phyloP scores from a whole-genome alignment of 2,329 filamentous ascomycete genomes.

The Pseudogymnoascus sp. region DNA sequence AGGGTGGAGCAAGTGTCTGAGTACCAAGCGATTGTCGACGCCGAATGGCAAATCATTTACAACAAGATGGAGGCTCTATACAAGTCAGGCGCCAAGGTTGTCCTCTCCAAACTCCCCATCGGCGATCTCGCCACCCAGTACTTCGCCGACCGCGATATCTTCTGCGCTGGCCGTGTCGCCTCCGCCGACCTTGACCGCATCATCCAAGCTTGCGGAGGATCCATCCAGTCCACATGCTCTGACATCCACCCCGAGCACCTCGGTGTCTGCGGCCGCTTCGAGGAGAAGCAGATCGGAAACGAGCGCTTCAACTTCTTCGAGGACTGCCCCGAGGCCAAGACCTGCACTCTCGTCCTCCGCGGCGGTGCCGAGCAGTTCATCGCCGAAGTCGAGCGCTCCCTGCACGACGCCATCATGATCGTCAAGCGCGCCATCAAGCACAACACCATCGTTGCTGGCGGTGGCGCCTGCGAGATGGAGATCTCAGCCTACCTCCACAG shows the following conservation, averaged over 20 bases:
- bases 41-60: slow-evolving; percentile 99
- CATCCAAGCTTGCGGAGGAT: slow-evolving; percentile 87
- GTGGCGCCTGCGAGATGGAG: slow-evolving; percentile 95
- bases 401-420: slow-evolving; percentile 99
- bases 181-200: slow-evolving; percentile 93
- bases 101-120: slow-evolving; percentile 93
- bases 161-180: slow-evolving; percentile 91
- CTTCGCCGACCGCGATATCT: slow-evolving; percentile 96
- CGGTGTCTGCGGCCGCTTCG: slow-evolving; percentile 81
- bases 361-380: slow-evolving; percentile 99
- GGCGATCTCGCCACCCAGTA: slow-evolving; percentile 96
- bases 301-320: slow-evolving; percentile 99
- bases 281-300: slow-evolving; percentile 93
- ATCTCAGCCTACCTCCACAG: slow-evolving; percentile 86
- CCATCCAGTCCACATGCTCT: slow-evolving; percentile 90
- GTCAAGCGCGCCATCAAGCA: slow-evolving; percentile 97
- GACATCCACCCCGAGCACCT: slow-evolving; percentile 86
- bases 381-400: slow-evolving; percentile 91
- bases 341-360: slow-evolving; percentile 89
- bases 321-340: slow-evolving; percentile 90
- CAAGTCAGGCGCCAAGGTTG: slow-evolving; percentile 93
- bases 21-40: slow-evolving; percentile 98
- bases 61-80: slow-evolving; percentile 95
- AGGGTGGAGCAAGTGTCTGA: slow-evolving; percentile 97
- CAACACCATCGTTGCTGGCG: slow-evolving; percentile 87